phyloP scores from a whole-genome alignment of 768 basidiomycete species.

The Floccularia luteovirens region DNA sequence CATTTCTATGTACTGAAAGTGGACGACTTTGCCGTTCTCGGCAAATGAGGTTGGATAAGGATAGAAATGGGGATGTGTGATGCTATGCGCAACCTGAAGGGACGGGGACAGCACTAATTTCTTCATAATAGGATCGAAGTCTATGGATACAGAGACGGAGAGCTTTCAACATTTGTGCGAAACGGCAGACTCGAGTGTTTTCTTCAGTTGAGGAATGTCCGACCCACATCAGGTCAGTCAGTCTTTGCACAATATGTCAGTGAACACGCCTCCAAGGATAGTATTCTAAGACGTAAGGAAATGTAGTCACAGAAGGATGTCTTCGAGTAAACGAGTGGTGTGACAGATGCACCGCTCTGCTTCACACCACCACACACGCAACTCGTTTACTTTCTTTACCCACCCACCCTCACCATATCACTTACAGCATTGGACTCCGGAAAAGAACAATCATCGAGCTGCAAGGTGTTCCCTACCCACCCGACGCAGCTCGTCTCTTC shows the following conservation, averaged over 20 bases:
- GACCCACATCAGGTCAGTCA: constrained; percentile 14
- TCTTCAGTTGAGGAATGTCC: constrained; percentile 11
- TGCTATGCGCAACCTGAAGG: neutral
- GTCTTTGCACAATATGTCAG: constrained; percentile 13
- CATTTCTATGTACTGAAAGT: constrained; percentile 8
- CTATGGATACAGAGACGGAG: constrained; percentile 9
- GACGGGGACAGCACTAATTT: constrained; percentile 3
- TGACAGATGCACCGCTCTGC: too few relatives aligned
- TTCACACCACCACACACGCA: too few relatives aligned
- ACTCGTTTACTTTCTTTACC: too few relatives aligned
- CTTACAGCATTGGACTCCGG: too few relatives aligned
- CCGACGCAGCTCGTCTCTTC: too few relatives aligned
- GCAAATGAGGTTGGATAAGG: constrained; percentile 11
- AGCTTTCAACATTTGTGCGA: constrained; percentile 7
- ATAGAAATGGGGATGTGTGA: constrained; percentile 11
- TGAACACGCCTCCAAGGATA: constrained; percentile 13
- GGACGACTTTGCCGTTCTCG: neutral
- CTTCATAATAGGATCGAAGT: constrained; percentile 9
- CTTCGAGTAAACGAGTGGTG: too few relatives aligned
- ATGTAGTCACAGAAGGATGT: too few relatives aligned
- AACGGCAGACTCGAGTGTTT: constrained; percentile 9
- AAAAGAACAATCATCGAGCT: too few relatives aligned
- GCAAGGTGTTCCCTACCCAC: too few relatives aligned
- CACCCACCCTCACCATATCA: constrained; percentile 8
- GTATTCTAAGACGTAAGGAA: too few relatives aligned